A percentile compares a stretch with the other conserved stretches of the same genome.
phyloP scores from a whole-genome alignment of 805 yeast genomes.

The Phaffomyces antillensis region DNA sequence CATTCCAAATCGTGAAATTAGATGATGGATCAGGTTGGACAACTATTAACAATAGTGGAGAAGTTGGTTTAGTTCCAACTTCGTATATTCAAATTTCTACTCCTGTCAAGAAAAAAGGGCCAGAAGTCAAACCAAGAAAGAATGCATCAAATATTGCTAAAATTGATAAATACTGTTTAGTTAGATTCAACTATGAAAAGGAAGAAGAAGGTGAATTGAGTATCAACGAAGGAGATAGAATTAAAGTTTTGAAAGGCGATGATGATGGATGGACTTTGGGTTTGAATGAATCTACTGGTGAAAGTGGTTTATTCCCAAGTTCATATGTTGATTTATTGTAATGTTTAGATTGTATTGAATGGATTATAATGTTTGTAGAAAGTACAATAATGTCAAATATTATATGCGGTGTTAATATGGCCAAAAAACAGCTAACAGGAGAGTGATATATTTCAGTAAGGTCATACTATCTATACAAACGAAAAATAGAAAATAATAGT shows the following conservation, averaged over 20 bases:
- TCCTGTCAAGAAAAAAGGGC: conserved; percentile 14
- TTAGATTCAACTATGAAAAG: conserved; percentile 19
- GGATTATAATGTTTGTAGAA: too few relatives aligned
- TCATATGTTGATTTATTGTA: conserved; percentile 37
- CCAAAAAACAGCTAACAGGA: too few relatives aligned
- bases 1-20: conserved; percentile 45
- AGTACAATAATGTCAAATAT: too few relatives aligned
- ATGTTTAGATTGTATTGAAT: too few relatives aligned
- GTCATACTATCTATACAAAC: too few relatives aligned
- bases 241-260: conserved; percentile 60
- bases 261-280: conserved; percentile 98
- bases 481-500: too few relatives aligned
- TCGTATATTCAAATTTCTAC: conserved; percentile 52
- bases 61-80: conserved; percentile 80
- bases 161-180: conserved; percentile 13
- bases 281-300: conserved; percentile 48
- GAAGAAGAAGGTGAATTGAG: conserved; percentile 73
- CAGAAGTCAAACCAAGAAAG: conserved; percentile 18
- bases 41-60: conserved; percentile 40
- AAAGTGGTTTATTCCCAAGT: conserved; percentile 70
- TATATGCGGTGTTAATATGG: too few relatives aligned
- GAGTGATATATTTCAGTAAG: too few relatives aligned
- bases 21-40: conserved; percentile 96
- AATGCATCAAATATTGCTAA: conserved; percentile 5
- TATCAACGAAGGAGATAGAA: conserved; percentile 64